Evolutionary conservation across 1,284 basidiomycete genomes (phyloP), one percentile per base, ranked within the genome.

Genomic region (Anthracocystis panici-leucophaei): DNA sequence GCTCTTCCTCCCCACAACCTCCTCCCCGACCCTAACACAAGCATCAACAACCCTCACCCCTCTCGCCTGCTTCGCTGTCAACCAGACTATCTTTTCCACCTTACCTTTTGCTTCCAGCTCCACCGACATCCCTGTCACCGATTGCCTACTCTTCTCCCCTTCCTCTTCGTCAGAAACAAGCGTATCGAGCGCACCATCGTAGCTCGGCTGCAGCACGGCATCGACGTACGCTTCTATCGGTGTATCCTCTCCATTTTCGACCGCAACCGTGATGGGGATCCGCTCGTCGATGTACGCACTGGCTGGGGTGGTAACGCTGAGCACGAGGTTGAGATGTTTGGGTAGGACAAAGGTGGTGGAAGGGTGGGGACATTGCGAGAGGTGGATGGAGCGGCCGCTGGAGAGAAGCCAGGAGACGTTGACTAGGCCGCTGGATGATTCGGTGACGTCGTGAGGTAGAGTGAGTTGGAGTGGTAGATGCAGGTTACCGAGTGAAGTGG

Each of bases 231-330:
- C 54, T 0, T 18, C 9, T 5, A 78, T 14, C 12, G 53, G 25
- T 5, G 12, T 18, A 2, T 20, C n/a, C 16, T 75, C 75, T 11
- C 52, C 16, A 38, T 78, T 78, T 14, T n/a, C 12, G 21, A 75
- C n/a, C 2, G 12, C 14, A 18, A 77, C 20, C 18, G 23, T 46
- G 46, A 77, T 16, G 4, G 65, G 55, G 16, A 74, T 45, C 1
- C 44, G 8, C 25, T 77, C 70, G 53, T 77, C 74, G 5, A 77
- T 38, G 33, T 60, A 73, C 2, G 40, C 52, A 16, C 35, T 38
- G 14, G 11, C 35, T 6, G 35, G 35, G 35, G 35, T 38, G 35
- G 35, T 9, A 10, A 41, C 16, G 27, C 40, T 54, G 25, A 41
- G 18, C 7, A 40, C 8, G 31, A 57, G 46, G 38, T 21, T 5